Evolutionary conservation across 2,329 filamentous ascomycete species (phyloP).

Genomic region (Clarireedia homoeocarpa): DNA sequence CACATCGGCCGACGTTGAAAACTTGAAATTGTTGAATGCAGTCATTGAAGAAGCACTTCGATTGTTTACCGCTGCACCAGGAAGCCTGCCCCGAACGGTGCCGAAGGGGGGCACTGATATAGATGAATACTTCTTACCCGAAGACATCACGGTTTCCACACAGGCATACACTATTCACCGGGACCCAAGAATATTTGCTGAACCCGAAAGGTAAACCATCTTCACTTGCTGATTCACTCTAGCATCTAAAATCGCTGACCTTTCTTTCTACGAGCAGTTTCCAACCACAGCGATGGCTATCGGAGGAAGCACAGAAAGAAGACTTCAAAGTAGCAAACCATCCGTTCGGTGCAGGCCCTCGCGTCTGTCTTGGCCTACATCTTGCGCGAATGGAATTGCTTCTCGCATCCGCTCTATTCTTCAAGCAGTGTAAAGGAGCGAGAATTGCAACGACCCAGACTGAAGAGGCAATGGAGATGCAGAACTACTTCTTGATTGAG

Average conservation of each 20-base stretch:
- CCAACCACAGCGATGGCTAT: neutral
- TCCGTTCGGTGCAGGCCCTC: neutral
- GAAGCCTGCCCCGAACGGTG: slow-evolving; percentile 24
- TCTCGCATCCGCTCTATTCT: neutral
- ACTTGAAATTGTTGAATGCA: slow-evolving; percentile 27
- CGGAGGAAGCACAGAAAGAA: neutral
- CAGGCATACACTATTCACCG: slow-evolving; percentile 35
- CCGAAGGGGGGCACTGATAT: slow-evolving; percentile 26
- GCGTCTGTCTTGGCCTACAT: neutral
- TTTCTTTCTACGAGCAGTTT: neutral
- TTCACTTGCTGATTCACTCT: neutral
- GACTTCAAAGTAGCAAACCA: neutral
- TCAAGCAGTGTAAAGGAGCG: neutral
- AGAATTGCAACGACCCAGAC: neutral
- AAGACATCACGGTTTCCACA: slow-evolving; percentile 28
- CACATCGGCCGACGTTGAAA: slow-evolving; percentile 7
- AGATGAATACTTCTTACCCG: slow-evolving; percentile 29
- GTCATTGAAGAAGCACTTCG: slow-evolving; percentile 31
- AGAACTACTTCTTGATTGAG: neutral
- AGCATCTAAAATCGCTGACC: neutral
- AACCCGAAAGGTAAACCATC: slow-evolving; percentile 20
- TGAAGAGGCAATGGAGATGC: neutral
- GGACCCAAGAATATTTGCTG: slow-evolving; percentile 28
- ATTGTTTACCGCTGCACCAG: slow-evolving; percentile 30
- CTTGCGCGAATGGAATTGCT: neutral